Evolutionary conservation across 2,329 filamentous ascomycete genomes (phyloP).

Genomic region (Aspergillus felis): DNA sequence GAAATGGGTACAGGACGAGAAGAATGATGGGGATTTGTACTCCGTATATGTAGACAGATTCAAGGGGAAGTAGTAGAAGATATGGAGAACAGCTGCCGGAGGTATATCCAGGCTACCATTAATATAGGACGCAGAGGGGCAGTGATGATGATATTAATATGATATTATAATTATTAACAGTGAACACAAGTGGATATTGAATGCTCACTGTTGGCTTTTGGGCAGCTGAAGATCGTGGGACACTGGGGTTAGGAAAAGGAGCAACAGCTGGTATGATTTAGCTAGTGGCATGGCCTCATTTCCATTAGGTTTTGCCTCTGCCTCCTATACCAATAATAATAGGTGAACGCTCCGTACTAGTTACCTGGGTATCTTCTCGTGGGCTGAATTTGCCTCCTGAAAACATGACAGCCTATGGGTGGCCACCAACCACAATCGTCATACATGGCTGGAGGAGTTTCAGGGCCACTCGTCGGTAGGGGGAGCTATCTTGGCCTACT

Average conservation of each 20-base stretch:
- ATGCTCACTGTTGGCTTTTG: neutral
- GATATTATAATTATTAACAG: neutral
- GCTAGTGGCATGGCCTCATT: neutral
- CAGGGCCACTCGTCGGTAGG: neutral
- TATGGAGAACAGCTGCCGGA: neutral
- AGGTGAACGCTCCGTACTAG: neutral
- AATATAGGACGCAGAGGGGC: neutral
- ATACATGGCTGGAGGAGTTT: constrained; percentile 4
- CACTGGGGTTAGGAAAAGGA: neutral
- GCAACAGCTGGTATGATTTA: neutral
- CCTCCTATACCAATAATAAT: neutral
- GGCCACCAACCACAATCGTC: constrained; percentile 15
- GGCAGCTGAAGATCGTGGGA: neutral
- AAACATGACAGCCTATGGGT: constrained; percentile 1
- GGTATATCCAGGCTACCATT: neutral
- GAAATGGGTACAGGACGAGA: neutral
- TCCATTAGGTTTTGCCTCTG: neutral
- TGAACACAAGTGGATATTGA: neutral
- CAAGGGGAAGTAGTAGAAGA: neutral
- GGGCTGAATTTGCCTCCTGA: constrained; percentile 16
- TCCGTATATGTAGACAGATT: neutral
- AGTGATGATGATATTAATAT: neutral
- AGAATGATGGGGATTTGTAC: neutral
- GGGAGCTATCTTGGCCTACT: neutral
- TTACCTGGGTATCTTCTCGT: neutral